Conservation (phyloP, 495 filamentous ascomycete species). For the Hypoxylon trugodes region DNA sequence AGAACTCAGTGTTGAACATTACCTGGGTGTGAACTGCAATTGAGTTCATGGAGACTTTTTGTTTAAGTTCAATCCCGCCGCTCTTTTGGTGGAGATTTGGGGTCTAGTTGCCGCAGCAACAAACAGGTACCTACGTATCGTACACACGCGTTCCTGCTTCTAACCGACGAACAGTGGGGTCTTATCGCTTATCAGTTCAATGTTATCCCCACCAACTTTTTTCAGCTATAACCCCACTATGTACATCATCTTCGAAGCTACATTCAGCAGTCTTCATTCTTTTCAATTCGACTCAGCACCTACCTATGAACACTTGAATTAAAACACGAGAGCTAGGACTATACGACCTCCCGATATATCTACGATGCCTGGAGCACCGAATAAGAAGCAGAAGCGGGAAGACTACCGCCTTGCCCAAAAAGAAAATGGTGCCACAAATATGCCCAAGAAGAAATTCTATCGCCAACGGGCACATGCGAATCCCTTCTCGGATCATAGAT, state of each 20-base stretch:
- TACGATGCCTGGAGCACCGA: slow-evolving; percentile 61
- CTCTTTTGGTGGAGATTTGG: slow-evolving; percentile 16
- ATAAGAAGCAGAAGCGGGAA: slow-evolving; percentile 77
- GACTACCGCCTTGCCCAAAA: slow-evolving; percentile 68
- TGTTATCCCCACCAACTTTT: neutral
- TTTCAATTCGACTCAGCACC: neutral
- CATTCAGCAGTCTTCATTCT: neutral
- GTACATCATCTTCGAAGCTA: slow-evolving; percentile 6
- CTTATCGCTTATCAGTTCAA: slow-evolving; percentile 27
- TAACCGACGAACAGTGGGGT: neutral
- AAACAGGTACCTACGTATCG: slow-evolving; percentile 1
- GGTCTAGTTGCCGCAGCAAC: slow-evolving; percentile 33
- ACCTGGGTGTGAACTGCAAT: slow-evolving; percentile 3
- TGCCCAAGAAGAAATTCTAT: slow-evolving; percentile 95
- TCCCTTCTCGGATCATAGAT: slow-evolving; percentile 90
- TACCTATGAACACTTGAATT: neutral
- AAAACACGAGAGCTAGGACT: no score
- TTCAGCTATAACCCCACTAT: slow-evolving; percentile 15
- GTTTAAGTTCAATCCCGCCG: slow-evolving; percentile 32
- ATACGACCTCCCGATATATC: neutral
- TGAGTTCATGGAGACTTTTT: slow-evolving; percentile 27
- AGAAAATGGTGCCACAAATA: slow-evolving; percentile 49
- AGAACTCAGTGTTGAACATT: slow-evolving; percentile 11
- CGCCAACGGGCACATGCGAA: slow-evolving; percentile 96
- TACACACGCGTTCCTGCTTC: neutral